phyloP scores from a whole-genome alignment of 179 eudicot genomes.

The Spergularia azorica region DNA sequence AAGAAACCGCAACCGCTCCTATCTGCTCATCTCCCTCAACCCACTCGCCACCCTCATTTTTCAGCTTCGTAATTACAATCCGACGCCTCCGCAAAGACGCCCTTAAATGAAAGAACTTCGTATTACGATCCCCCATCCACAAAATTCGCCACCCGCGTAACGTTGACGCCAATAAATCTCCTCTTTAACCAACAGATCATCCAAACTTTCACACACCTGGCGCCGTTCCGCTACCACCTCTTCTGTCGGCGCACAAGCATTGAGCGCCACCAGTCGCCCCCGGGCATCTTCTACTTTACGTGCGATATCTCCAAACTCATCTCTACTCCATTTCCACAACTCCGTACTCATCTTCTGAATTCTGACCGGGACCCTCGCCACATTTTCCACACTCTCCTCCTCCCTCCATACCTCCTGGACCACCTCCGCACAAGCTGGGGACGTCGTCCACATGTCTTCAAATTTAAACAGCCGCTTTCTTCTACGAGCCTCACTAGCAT shows the following conservation, averaged over 20 bases:
- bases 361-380: not conserved
- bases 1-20: not conserved
- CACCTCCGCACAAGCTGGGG: not conserved
- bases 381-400: not conserved
- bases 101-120: not conserved
- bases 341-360: not conserved
- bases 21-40: not conserved
- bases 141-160: not conserved
- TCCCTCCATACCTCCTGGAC: not conserved
- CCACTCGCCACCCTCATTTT: not conserved
- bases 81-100: not conserved
- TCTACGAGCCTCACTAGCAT: not conserved
- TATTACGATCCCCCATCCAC: not conserved
- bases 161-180: not conserved
- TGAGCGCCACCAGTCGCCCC: not conserved
- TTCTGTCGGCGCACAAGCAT: not conserved
- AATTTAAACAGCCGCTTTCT: not conserved
- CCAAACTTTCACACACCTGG: not conserved
- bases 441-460: not conserved
- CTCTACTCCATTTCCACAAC: not conserved
- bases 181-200: not conserved
- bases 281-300: not conserved
- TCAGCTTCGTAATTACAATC: too few relatives aligned
- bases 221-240: not conserved
- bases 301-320: not conserved